phyloP scores from a whole-genome alignment of 345 rosid species.

The Turritis glabra region DNA sequence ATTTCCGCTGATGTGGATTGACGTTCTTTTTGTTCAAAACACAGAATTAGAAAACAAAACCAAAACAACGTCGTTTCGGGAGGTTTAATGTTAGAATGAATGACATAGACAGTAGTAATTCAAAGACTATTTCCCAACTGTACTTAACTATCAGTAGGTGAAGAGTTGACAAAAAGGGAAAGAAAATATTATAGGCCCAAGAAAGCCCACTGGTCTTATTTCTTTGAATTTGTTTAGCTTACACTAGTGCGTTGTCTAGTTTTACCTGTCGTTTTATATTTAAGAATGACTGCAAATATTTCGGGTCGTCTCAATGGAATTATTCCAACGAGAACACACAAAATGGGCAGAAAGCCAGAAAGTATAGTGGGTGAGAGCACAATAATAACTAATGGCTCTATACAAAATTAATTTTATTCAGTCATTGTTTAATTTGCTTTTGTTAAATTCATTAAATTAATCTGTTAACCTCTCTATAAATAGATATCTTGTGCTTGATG shows the following conservation, averaged over 20 bases:
- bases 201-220: neutral
- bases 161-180: too few species aligned
- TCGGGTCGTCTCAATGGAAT: neutral
- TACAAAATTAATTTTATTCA: neutral
- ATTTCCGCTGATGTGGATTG: too few species aligned
- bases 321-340: too few species aligned
- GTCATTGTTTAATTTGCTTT: neutral
- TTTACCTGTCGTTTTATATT: too few species aligned
- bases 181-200: neutral
- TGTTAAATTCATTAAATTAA: neutral
- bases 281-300: neutral
- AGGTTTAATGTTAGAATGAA: too few species aligned
- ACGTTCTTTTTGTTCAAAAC: too few species aligned
- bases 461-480: constrained; percentile 5
- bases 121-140: too few species aligned
- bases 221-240: neutral
- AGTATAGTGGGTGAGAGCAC: neutral
- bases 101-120: too few species aligned
- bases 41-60: too few species aligned
- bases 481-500: constrained; percentile 10
- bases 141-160: too few species aligned
- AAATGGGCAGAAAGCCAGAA: neutral
- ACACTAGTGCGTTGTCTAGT: too few species aligned
- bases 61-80: too few species aligned
- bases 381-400: neutral